Evolutionary conservation across 805 yeast species (phyloP).

Genomic region (Yamadazyma kitorensis): DNA sequence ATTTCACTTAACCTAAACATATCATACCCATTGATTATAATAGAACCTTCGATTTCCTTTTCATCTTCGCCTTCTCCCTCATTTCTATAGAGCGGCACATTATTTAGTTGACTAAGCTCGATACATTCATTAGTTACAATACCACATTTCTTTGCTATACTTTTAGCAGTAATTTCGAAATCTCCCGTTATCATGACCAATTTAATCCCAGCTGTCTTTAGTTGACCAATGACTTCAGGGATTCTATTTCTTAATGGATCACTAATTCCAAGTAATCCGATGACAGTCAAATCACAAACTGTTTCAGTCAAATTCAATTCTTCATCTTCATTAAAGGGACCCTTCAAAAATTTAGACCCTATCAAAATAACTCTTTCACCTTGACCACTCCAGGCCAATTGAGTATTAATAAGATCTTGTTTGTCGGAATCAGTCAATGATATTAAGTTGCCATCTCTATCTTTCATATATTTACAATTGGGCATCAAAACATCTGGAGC

Average conservation of each 20-base stretch:
- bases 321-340: slow-evolving; percentile 12
- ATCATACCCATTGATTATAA: slow-evolving; percentile 33
- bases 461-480: slow-evolving; percentile 20
- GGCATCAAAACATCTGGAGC: slow-evolving; percentile 44
- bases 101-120: slow-evolving; percentile 14
- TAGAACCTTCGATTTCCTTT: slow-evolving; percentile 20
- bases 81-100: not conserved
- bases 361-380: slow-evolving; percentile 36
- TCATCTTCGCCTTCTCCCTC: slow-evolving; percentile 5
- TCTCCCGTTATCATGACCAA: slow-evolving; percentile 52
- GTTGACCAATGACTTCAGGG: slow-evolving; percentile 25
- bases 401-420: slow-evolving; percentile 21
- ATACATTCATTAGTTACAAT: slow-evolving; percentile 24
- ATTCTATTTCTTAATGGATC: slow-evolving; percentile 44
- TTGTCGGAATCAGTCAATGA: slow-evolving; percentile 5
- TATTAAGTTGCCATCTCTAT: slow-evolving; percentile 17
- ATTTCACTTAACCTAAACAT: slow-evolving; percentile 28
- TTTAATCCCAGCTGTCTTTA: slow-evolving; percentile 40
- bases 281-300: slow-evolving; percentile 16
- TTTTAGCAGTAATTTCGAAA: slow-evolving; percentile 48
- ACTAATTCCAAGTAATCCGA: slow-evolving; percentile 40
- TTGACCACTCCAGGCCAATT: slow-evolving; percentile 30
- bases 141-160: slow-evolving; percentile 46
- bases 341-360: slow-evolving; percentile 22
- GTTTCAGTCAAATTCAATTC: too few relatives aligned